Conservation (phyloP, 208 protist species). For the Acanthamoeba quina region DNA sequence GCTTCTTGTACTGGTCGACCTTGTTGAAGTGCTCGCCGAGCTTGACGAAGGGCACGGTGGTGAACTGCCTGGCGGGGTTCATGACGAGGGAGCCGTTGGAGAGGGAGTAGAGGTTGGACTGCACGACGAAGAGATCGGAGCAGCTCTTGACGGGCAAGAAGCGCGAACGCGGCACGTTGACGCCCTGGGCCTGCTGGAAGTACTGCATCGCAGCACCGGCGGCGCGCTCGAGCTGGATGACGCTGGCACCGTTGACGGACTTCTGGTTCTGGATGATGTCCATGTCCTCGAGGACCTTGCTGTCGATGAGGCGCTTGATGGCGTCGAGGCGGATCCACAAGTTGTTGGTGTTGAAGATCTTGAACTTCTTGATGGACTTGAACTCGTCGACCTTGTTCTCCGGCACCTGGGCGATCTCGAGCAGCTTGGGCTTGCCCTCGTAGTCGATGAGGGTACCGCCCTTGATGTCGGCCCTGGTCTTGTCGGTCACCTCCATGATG, state of each 20-base stretch:
- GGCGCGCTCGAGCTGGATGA: constrained; percentile 93
- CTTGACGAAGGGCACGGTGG: constrained; percentile 85
- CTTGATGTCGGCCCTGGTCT: constrained; percentile 92
- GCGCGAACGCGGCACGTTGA: constrained; percentile 96
- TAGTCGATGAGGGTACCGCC: constrained; percentile 93
- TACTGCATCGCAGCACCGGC: constrained; percentile 97
- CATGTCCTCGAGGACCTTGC: constrained; percentile 80
- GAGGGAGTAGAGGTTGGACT: constrained; percentile 95
- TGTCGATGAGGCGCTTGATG: constrained; percentile 81
- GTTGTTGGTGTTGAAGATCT: constrained; percentile 99
- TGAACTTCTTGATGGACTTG: constrained; percentile 97
- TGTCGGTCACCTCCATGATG: constrained; percentile 94
- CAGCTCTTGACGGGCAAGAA: constrained; percentile 99
- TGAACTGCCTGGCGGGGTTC: constrained; percentile 72
- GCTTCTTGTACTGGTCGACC: constrained; percentile 73
- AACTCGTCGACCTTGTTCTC: constrained; percentile 92
- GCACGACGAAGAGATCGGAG: constrained; percentile 97
- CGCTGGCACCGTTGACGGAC: constrained; percentile 75
- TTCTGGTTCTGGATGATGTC: constrained; percentile 93
- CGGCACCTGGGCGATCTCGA: constrained; percentile 94
- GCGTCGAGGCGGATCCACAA: constrained; percentile 90
- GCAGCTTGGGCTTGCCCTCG: constrained; percentile 85
- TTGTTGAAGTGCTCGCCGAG: constrained; percentile 88
- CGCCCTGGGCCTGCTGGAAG: constrained; percentile 92
- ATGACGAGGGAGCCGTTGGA: constrained; percentile 84